A percentile compares a stretch with the other conserved stretches of the same genome.
Evolutionary conservation across 1,284 basidiomycete species (phyloP).

Genomic region (Coniferiporia weirii): DNA sequence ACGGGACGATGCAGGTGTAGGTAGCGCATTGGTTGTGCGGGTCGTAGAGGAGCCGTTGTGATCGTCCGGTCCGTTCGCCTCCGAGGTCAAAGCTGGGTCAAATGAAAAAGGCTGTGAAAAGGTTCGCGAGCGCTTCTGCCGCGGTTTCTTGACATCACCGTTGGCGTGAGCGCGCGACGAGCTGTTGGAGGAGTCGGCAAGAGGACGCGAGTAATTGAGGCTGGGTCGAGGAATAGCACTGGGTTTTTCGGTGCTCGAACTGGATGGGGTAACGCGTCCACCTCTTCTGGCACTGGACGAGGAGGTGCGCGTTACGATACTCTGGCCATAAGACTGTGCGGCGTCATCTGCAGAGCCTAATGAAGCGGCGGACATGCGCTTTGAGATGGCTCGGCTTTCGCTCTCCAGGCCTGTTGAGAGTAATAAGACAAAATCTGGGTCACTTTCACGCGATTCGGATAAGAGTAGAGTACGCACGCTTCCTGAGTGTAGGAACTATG

Average conservation of each 20-base stretch:
- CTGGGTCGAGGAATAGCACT: slow-evolving; percentile 47
- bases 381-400: slow-evolving; percentile 66
- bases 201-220: slow-evolving; percentile 28
- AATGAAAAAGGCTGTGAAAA: slow-evolving; percentile 53
- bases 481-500: slow-evolving; percentile 64
- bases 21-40: slow-evolving; percentile 26
- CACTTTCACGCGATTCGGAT: neutral
- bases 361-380: slow-evolving; percentile 68
- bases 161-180: slow-evolving; percentile 12
- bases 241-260: slow-evolving; percentile 28
- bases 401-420: slow-evolving; percentile 55
- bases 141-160: slow-evolving; percentile 22
- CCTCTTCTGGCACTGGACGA: neutral
- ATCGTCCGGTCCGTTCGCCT: slow-evolving; percentile 3
- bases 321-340: neutral
- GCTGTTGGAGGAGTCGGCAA: slow-evolving; percentile 1
- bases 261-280: slow-evolving; percentile 20
- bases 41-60: slow-evolving; percentile 20
- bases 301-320: neutral
- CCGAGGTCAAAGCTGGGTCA: slow-evolving; percentile 20
- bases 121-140: slow-evolving; percentile 40
- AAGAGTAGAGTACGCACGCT: slow-evolving; percentile 41
- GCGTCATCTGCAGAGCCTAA: slow-evolving; percentile 47
- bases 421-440: neutral
- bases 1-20: slow-evolving; percentile 31